Percentiles rank a stretch among this genome's conserved stretches.
Evolutionary conservation across 768 basidiomycete genomes (phyloP).

Genomic region (Pleurotus platypus): DNA sequence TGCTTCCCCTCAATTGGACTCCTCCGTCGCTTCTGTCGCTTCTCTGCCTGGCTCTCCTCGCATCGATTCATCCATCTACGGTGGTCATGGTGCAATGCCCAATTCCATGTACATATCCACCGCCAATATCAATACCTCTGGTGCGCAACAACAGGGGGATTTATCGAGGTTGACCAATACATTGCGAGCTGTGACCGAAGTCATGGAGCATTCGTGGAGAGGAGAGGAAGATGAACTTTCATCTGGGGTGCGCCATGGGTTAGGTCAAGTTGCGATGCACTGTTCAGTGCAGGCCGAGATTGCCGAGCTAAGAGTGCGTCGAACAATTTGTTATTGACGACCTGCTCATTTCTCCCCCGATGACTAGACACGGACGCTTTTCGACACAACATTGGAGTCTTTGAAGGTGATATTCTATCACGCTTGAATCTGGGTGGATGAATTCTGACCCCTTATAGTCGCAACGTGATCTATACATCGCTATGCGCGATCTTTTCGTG

Average conservation of each 20-base stretch:
- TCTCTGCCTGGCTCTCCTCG: constrained; percentile 24
- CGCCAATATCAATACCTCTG: constrained; percentile 16
- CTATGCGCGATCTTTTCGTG: constrained; percentile 81
- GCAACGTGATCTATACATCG: constrained; percentile 84
- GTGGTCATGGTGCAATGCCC: constrained; percentile 22
- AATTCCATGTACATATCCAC: constrained; percentile 23
- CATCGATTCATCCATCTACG: constrained; percentile 27
- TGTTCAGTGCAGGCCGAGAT: constrained; percentile 70
- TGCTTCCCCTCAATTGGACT: constrained; percentile 49
- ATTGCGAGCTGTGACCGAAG: constrained; percentile 71
- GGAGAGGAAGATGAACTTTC: constrained; percentile 80
- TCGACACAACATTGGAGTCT: constrained; percentile 70
- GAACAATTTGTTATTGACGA: background rate
- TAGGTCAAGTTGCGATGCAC: constrained; percentile 65
- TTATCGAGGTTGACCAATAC: constrained; percentile 81
- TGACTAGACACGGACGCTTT: constrained; percentile 53
- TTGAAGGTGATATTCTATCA: constrained; percentile 52
- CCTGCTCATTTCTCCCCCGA: background rate
- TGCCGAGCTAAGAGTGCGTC: constrained; percentile 66
- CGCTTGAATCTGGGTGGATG: constrained; percentile 10
- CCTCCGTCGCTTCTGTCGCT: constrained; percentile 14
- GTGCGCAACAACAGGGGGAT: constrained; percentile 60
- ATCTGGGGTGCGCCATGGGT: constrained; percentile 69
- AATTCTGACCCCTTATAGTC: constrained; percentile 31
- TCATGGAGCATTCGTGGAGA: constrained; percentile 79